Conservation (phyloP, 192 early-diverging fungal genomes). For the Coemansia sp. region DNA sequence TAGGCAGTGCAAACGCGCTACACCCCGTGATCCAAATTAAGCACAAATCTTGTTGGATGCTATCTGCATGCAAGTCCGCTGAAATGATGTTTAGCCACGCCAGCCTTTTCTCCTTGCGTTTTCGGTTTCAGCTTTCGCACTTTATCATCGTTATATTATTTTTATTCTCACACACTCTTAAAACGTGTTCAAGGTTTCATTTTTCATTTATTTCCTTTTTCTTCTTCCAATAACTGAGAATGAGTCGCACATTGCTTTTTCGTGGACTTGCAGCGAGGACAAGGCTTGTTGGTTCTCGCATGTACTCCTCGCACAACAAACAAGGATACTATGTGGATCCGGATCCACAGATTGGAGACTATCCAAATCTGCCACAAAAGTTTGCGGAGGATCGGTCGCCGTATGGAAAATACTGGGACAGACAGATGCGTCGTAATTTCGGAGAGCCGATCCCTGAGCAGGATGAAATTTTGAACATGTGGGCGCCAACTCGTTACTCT, state of each 20-base stretch:
- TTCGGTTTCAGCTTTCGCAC: not conserved
- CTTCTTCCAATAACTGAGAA: constrained; percentile 7
- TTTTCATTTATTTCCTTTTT: not conserved
- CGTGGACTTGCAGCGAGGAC: not conserved
- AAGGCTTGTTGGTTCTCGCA: not conserved
- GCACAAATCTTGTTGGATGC: no score
- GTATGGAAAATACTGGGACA: constrained; percentile 65
- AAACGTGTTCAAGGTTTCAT: not conserved
- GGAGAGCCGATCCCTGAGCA: constrained; percentile 71
- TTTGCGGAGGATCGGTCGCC: constrained; percentile 64
- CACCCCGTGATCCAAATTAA: no score
- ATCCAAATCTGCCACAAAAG: constrained; percentile 69
- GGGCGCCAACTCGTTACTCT: constrained; percentile 65
- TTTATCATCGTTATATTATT: not conserved
- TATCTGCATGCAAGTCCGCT: no score
- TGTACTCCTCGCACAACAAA: constrained; percentile 35
- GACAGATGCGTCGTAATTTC: constrained; percentile 75
- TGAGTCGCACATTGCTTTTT: constrained; percentile 36
- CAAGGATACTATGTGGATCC: constrained; percentile 46
- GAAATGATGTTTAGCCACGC: no score
- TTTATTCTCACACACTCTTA: not conserved
- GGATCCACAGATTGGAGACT: constrained; percentile 75
- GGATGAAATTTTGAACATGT: constrained; percentile 69
- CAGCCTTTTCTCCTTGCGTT: no score
- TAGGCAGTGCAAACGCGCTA: no score